Base-by-base conservation (phyloP, 2,329 filamentous ascomycete genomes). In the Aspergillus transmontanensis region DNA sequence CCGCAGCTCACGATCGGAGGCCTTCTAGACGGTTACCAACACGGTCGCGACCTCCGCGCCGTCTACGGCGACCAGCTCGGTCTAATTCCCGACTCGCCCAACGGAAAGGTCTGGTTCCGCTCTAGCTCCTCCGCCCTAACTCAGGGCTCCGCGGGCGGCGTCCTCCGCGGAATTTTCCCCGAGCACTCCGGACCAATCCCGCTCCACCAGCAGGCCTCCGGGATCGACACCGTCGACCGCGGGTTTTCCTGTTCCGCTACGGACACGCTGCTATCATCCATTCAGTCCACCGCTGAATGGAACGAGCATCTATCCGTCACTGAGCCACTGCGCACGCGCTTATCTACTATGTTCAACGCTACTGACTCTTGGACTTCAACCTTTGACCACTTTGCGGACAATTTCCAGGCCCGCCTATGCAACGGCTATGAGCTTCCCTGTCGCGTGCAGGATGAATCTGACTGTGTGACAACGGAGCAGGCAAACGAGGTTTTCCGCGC, bases 331-430 rank as follows among this genome's bases (percentile, higher is more conserved):
- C 76, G 75, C 26, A 68, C 64, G 1, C 60, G 58, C 3, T 69
- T 79, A 6, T 73, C 71, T 0, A 68, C 66, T 6, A 76, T 77
- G 72, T 69, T 79, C 4, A 73, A 73, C 7, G 76, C 75, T 3
- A 67, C 65, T 3, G 68, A 66, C 39, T 67, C 68, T 9, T 80
- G 78, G 78, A 71, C 72, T 59, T 61, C 48, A 1, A 79, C 73
- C 0, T 79, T 78, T 45, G 78, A 79, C 46, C 77, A 79, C 63
- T 79, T 79, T 59, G 70, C 75, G 0, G 78, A 80, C 61, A 79
- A 79, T 34, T 80, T 80, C 68, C 78, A 80, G 59, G 77, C 68
- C 3, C 75, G 78, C 1, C 69, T 79, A 6, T 79, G 78, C 57
- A 79, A 80, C 57, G 78, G 78, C 6, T 80, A 80, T 46, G 53